phyloP scores from a whole-genome alignment of 352 stramenopile species.

The Phytophthora vignae region DNA sequence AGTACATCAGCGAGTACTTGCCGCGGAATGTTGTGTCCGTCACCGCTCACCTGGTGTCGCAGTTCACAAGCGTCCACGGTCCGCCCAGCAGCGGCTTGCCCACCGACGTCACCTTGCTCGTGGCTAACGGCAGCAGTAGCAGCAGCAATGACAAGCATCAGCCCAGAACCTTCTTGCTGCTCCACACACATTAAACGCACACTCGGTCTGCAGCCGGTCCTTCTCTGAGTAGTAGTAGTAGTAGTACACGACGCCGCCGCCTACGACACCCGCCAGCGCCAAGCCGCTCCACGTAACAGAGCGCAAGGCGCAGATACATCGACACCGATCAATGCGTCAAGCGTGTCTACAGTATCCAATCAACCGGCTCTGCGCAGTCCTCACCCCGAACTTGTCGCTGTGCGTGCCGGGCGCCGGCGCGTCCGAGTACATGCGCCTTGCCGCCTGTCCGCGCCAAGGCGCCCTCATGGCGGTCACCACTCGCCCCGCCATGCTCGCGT shows the following conservation, averaged over 20 bases:
- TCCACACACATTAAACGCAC: slow-evolving; percentile 33
- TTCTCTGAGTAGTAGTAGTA: slow-evolving; percentile 92
- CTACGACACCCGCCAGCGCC: slow-evolving; percentile 74
- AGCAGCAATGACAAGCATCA: background rate
- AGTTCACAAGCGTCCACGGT: slow-evolving; percentile 94
- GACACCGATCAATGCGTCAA: no score
- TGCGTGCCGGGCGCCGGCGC: slow-evolving; percentile 28
- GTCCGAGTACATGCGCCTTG: slow-evolving; percentile 49
- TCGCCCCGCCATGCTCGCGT: slow-evolving; percentile 37
- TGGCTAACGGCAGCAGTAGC: slow-evolving; percentile 76
- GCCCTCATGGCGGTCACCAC: no score
- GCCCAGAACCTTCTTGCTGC: no score
- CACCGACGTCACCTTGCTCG: slow-evolving; percentile 88
- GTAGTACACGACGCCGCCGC: slow-evolving; percentile 68
- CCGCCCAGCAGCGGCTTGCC: slow-evolving; percentile 93
- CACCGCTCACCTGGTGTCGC: slow-evolving; percentile 82
- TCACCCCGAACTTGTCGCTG: slow-evolving; percentile 76
- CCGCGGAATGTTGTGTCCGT: slow-evolving; percentile 93
- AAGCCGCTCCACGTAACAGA: slow-evolving; percentile 88
- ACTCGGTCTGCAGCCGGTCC: slow-evolving; percentile 86
- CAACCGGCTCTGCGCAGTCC: slow-evolving; percentile 2
- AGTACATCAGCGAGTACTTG: slow-evolving; percentile 98
- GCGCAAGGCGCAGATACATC: slow-evolving; percentile 23
- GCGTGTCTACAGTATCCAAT: background rate
- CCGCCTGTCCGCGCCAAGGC: no score